Base-by-base conservation (phyloP, 2,329 filamentous ascomycete genomes). In the Exophiala phaeomuriformis region DNA sequence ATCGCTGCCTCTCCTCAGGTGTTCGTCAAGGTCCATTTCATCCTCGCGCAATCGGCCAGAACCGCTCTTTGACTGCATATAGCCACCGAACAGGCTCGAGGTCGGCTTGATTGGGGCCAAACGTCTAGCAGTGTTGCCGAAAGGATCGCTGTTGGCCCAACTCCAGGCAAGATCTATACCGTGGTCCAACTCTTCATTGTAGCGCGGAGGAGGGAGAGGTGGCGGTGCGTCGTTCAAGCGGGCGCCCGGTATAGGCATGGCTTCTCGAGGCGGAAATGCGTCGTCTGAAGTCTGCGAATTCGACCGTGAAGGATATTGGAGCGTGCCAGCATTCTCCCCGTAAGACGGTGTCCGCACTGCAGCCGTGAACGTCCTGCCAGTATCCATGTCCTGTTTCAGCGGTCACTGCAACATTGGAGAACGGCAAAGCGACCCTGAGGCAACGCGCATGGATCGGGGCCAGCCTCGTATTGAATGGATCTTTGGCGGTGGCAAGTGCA, bases 221-320 rank as follows among this genome's bases (percentile, higher is more conserved):
- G 83, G 83, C 54, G 83, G 83, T 47, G 75, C 72, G 41, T 69
- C 65, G 54, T 70, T 66, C 49, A 64, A 65, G 64, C 77, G 74
- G 55, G 76, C 73, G 64, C 78, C 75, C 47, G 80, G 81, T 65
- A 86, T 85, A 56, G 81, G 73, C 80, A 86, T 81, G 61, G 80
- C 77, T 58, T 75, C 75, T 57, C 73, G 72, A 40, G 73, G 47
- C n/a, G 36, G 56, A 44, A 71, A 64, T 47, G 67, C 67, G 56
- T 71, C 69, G 40, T 74, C 68, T 52, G 71, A 67, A 64, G 70
- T 68, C 63, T 68, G 68, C 58, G 63, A 66, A 61, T 56, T 64
- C 60, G 64, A 68, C 65, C 64, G 66, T 61, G 65, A 69, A 64
- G 57, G 66, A 67, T 43, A 53, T 46, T 50, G 51, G 42, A 42